Percentiles rank a stretch among this genome's conserved stretches.
These are phyloP conservation scores for Monilinia laxa DNA, from an alignment of 2,329 filamentous ascomycete species.

Conservation along the genomic window DNA sequence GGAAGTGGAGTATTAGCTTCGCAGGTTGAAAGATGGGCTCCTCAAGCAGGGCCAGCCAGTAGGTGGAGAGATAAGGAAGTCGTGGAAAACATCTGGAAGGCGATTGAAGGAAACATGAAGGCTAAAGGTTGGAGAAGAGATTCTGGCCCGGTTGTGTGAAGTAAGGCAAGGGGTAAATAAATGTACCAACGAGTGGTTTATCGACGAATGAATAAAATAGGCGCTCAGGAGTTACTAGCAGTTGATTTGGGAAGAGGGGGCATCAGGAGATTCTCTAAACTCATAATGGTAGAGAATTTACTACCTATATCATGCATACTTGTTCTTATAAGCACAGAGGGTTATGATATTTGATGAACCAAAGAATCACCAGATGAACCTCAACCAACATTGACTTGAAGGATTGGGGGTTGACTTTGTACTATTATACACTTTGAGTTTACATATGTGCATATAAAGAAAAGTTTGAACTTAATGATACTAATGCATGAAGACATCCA, in stretches of 20 bases:
- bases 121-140: slow-evolving; percentile 79
- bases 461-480: background rate
- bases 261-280: background rate
- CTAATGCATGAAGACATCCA: background rate
- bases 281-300: slow-evolving; percentile 9
- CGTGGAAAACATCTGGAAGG: slow-evolving; percentile 88
- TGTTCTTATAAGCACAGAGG: background rate
- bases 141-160: slow-evolving; percentile 51
- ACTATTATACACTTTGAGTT: background rate
- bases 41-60: slow-evolving; percentile 45
- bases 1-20: slow-evolving; percentile 79
- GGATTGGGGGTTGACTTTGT: background rate
- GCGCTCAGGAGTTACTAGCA: slow-evolving; percentile 20
- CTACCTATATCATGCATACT: slow-evolving; percentile 3
- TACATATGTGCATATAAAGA: background rate
- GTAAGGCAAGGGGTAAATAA: background rate
- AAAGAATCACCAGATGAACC: background rate
- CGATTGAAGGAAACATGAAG: slow-evolving; percentile 85
- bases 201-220: slow-evolving; percentile 11
- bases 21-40: slow-evolving; percentile 80
- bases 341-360: slow-evolving; percentile 12
- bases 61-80: slow-evolving; percentile 88
- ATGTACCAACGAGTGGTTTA: slow-evolving; percentile 11
- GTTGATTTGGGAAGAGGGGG: slow-evolving; percentile 8
- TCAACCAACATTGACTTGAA: background rate